Conservation (phyloP, 1,284 basidiomycete genomes). For the Ganoderma multipileum region DNA sequence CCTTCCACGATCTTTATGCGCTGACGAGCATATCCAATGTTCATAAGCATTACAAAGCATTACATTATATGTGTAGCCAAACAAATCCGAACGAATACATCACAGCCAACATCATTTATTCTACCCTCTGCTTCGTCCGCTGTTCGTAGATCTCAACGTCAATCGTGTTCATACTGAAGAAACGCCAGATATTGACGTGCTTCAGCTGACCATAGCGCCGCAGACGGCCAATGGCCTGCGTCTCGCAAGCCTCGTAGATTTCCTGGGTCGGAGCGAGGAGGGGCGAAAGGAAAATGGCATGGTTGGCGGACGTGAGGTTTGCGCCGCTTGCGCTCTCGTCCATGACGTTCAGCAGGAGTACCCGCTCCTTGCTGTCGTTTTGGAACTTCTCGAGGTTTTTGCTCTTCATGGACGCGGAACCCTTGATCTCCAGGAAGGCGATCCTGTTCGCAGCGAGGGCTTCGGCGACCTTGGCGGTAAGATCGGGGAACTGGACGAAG, state of each 20-base stretch:
- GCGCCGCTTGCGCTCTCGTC: slow-evolving; percentile 94
- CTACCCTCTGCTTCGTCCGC: slow-evolving; percentile 45
- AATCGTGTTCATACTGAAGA: slow-evolving; percentile 85
- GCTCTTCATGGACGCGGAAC: slow-evolving; percentile 78
- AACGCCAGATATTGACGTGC: slow-evolving; percentile 82
- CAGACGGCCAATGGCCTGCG: slow-evolving; percentile 90
- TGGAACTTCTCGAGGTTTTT: slow-evolving; percentile 88
- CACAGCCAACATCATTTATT: slow-evolving; percentile 1
- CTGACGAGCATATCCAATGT: background rate
- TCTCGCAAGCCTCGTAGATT: slow-evolving; percentile 87
- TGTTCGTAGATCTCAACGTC: slow-evolving; percentile 81
- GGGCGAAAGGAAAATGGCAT: slow-evolving; percentile 94
- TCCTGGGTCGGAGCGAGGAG: slow-evolving; percentile 81
- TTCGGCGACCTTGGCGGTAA: slow-evolving; percentile 89
- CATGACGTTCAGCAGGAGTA: slow-evolving; percentile 90
- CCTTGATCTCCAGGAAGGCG: slow-evolving; percentile 83
- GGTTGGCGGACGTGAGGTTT: slow-evolving; percentile 93
- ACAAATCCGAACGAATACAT: background rate
- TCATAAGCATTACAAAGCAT: background rate
- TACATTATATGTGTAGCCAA: background rate
- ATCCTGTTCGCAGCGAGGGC: slow-evolving; percentile 79
- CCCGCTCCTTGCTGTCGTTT: slow-evolving; percentile 75
- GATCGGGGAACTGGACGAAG: slow-evolving; percentile 94
- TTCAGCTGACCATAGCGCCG: slow-evolving; percentile 87
- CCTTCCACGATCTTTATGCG: background rate